phyloP scores from a whole-genome alignment of 225 moss, liverwort and hornwort species.

The Physcomitrium patens region DNA sequence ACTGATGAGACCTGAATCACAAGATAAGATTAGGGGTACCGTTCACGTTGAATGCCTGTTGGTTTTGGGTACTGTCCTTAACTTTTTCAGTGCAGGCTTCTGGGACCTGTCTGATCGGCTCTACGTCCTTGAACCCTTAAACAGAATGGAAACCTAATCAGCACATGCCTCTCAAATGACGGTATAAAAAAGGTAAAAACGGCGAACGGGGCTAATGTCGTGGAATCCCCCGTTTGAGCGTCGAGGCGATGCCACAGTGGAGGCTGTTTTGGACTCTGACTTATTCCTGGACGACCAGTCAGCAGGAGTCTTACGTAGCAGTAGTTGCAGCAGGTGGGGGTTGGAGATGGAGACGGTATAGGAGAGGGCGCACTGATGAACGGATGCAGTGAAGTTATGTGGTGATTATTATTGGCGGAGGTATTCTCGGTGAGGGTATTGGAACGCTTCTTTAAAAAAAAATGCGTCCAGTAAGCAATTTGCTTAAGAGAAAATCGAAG shows the following conservation, averaged over 20 bases:
- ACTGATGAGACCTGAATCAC: background rate
- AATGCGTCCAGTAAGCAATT: too few species aligned
- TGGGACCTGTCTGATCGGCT: too few species aligned
- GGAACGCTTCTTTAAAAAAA: too few species aligned
- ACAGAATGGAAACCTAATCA: background rate
- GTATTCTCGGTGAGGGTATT: too few species aligned
- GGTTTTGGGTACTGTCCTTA: background rate
- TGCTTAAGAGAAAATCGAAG: too few species aligned
- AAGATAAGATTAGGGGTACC: background rate
- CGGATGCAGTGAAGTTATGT: too few species aligned
- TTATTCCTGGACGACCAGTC: too few species aligned
- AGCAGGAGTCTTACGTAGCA: too few species aligned
- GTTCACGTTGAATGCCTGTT: background rate
- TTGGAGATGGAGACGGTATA: too few species aligned
- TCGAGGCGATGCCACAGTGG: background rate
- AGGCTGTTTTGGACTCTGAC: background rate
- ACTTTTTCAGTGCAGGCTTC: background rate
- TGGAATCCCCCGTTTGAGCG: background rate
- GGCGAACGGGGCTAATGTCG: background rate
- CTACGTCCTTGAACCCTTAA: background rate
- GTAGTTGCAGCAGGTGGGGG: too few species aligned
- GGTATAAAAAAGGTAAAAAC: background rate
- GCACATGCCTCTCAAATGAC: background rate
- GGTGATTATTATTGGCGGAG: too few species aligned
- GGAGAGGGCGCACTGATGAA: too few species aligned